phyloP scores from a whole-genome alignment of 805 yeast genomes.

The Suhomyces xylopsoci region DNA sequence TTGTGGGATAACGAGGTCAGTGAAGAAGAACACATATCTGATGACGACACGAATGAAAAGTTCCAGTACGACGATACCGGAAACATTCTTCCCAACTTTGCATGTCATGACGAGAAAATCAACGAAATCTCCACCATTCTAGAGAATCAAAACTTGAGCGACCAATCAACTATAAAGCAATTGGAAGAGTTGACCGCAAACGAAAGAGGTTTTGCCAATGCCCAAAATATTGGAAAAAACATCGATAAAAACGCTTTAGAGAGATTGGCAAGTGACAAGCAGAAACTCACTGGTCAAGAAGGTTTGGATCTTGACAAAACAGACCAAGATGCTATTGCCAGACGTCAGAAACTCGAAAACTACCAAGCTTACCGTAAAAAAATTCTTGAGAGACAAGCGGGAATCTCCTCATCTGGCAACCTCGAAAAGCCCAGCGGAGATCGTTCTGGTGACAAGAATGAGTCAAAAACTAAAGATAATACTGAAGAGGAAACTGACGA shows the following conservation, averaged over 20 bases:
- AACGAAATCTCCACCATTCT: conserved; percentile 33
- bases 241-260: conserved; percentile 33
- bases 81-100: conserved; percentile 54
- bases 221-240: conserved; percentile 40
- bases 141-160: conserved; percentile 41
- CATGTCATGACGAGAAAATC: conserved; percentile 42
- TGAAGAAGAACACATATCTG: conserved; percentile 61
- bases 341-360: conserved; percentile 52
- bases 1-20: conserved; percentile 38
- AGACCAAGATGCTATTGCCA: conserved; percentile 47
- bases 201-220: conserved; percentile 59
- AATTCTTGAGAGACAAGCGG: conserved; percentile 41
- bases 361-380: conserved; percentile 58
- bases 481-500: conserved; percentile 5
- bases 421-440: neutral
- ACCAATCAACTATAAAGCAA: conserved; percentile 47
- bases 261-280: conserved; percentile 34
- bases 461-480: neutral
- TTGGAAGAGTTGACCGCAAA: conserved; percentile 56
- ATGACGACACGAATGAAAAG: conserved; percentile 53
- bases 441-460: neutral
- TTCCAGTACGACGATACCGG: conserved; percentile 63
- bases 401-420: neutral
- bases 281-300: conserved; percentile 40
- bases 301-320: conserved; percentile 39